Evolutionary conservation across 2,329 filamentous ascomycete genomes (phyloP).

Genomic region (Colletotrichum sp.): DNA sequence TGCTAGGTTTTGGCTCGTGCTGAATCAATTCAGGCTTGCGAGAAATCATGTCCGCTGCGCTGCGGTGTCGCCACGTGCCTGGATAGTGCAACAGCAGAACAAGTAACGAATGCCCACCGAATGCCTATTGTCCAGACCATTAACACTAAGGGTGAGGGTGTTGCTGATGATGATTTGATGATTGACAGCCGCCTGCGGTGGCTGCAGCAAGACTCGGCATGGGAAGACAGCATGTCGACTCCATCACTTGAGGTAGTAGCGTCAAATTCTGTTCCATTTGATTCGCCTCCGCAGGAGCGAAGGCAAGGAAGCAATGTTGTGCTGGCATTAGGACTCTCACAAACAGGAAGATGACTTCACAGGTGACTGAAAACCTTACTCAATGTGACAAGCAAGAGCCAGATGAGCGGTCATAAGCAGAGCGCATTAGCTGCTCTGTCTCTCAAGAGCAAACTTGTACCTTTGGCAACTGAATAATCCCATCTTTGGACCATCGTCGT

Average conservation of each 20-base stretch:
- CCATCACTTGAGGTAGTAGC: background rate
- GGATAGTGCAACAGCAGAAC: background rate
- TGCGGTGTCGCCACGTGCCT: background rate
- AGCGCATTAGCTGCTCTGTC: background rate
- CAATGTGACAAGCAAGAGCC: background rate
- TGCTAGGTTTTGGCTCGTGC: background rate
- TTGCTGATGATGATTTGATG: background rate
- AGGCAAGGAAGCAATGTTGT: background rate
- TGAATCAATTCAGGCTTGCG: background rate
- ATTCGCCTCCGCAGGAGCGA: background rate
- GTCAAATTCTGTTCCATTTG: background rate
- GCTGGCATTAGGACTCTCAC: background rate
- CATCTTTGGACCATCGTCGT: background rate
- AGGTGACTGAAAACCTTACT: background rate
- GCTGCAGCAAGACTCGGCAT: background rate
- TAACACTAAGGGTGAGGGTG: background rate
- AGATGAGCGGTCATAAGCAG: background rate
- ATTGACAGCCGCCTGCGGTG: background rate
- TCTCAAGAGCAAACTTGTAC: background rate
- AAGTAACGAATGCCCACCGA: background rate
- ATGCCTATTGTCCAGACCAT: background rate
- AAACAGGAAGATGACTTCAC: background rate
- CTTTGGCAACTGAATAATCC: background rate
- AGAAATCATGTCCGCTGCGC: background rate
- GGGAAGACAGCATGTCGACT: background rate